A percentile compares a stretch with the other conserved stretches of the same genome.
phyloP scores from a whole-genome alignment of 2,329 filamentous ascomycete genomes.

The Hypocreales sp. region DNA sequence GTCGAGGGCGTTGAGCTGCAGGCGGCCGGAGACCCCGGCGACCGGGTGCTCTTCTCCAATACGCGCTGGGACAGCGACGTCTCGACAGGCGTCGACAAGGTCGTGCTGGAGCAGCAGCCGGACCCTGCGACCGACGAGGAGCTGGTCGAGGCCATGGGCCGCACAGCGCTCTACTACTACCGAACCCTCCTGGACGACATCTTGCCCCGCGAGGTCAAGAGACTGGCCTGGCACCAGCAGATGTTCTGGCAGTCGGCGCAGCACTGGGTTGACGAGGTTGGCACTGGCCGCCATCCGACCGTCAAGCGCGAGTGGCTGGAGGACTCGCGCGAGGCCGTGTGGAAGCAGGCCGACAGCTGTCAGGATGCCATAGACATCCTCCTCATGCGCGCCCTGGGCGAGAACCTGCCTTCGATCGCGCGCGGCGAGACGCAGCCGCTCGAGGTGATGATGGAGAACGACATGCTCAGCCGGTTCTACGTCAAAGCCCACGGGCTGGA shows the following conservation, averaged over 20 bases:
- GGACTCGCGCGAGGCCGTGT: not conserved
- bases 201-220: not conserved
- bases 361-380: constrained; percentile 13
- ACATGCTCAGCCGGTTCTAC: constrained; percentile 18
- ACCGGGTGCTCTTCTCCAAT: too few species aligned
- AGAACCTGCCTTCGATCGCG: too few species aligned
- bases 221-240: constrained; percentile 1
- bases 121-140: not conserved
- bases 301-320: not conserved
- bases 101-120: not conserved
- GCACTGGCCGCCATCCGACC: constrained; percentile 1
- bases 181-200: not conserved
- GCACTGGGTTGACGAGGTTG: not conserved
- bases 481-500: constrained; percentile 3
- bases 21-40: too few species aligned
- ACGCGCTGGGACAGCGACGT: too few species aligned
- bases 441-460: constrained; percentile 17
- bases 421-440: too few species aligned
- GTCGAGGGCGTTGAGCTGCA: too few species aligned
- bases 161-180: not conserved
- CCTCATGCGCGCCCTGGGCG: too few species aligned
- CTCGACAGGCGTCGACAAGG: too few species aligned
- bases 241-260: not conserved
- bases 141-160: too few species aligned
- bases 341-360: not conserved